Evolutionary conservation across 306 rosid genomes (phyloP), one percentile per base, ranked within the genome.

Genomic region (Trifolium dubium): DNA sequence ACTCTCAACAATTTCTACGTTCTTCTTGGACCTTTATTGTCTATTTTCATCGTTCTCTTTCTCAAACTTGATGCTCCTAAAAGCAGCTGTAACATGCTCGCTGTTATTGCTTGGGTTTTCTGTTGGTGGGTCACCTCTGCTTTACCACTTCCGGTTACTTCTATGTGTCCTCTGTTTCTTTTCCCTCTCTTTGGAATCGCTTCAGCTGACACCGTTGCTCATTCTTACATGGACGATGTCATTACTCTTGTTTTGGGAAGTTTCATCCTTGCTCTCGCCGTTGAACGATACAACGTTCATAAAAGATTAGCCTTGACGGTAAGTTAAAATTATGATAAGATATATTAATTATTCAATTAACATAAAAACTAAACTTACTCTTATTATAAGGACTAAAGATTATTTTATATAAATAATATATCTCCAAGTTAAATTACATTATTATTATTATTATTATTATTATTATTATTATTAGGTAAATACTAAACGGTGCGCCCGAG

Each of bases 81-180:
- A 6, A 50, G 35, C 2, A 73, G 90, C 81, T 78, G 79, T 66
- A 86, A 88, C 68, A 92, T 89, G 96, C 71, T 92, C 58, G 97
- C 77, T 1, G 90, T 89, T 69, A 71, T 88, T 14, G 92, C 75
- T 4, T 92, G 96, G 97, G 72, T 92, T 1, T 89, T 92, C 63
- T 56, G 79, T 1, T 92, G 97, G 97, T 92, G 97, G 97, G 31
- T 92, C 11, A 89, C 96, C 4, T 80, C 78, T 75, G 97, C 97
- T 2, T 81, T 92, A 30, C 97, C 97, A 2, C 80, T 92, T 80
- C 93, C 97, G 1, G 70, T 92, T 10, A 92, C 97, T 44, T 89
- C 96, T 68, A 85, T 92, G 97, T 68, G 93, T 6, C 96, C 96
- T 3, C 86, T 92, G 58, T 89, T 92, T 44, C 92, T 92, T 3